Evolutionary conservation across 352 stramenopile genomes (phyloP), one percentile per base, ranked within the genome.

Genomic region (Phytopythium kandeliae): DNA sequence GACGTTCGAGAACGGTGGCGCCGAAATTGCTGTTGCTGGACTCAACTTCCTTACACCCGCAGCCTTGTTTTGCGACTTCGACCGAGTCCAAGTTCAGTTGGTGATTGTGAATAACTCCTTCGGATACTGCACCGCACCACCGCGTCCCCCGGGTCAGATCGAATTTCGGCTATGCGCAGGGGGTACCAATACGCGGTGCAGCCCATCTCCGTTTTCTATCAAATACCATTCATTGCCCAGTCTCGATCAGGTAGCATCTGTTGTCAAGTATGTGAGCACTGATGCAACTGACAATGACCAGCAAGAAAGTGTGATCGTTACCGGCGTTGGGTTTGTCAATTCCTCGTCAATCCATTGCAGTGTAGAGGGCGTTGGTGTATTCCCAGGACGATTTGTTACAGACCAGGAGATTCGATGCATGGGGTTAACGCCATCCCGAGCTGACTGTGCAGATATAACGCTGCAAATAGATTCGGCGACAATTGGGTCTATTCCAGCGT

Each of bases 141-240:
- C 62, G 31, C 67, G 68, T 53, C 19, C 46, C 22, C 56, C 60
- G 0, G 67, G 71, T 1, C 31, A 31, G 17, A 57, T 75, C 3
- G 25, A 65, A 24, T 16, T 84, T 5, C 54, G 52, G 3, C 25
- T 85, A 0, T 83, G 71, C 24, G 17, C 79, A 10, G 46, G 34
- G 16, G 55, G 53, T 15, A 28, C 12, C 12, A 8, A 15, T 15
- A 22, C 37, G 25, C 25, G 17, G 13, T 49, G 43, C 5, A 13
- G n/a, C 13, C 1, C 17, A 3, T 24, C 43, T 17, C 16, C 16
- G 3, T 9, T 49, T 2, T 37, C 43, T 0, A 37, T 49, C 15
- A 35, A 13, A 3, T 49, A 49, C 17, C 26, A 36, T 1, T 28
- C 22, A 13, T 13, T 5, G 28, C 26, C 43, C 4, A 33, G 11